Base-by-base conservation (phyloP, 73 alveolate genomes). In the Uronychia setigera region DNA sequence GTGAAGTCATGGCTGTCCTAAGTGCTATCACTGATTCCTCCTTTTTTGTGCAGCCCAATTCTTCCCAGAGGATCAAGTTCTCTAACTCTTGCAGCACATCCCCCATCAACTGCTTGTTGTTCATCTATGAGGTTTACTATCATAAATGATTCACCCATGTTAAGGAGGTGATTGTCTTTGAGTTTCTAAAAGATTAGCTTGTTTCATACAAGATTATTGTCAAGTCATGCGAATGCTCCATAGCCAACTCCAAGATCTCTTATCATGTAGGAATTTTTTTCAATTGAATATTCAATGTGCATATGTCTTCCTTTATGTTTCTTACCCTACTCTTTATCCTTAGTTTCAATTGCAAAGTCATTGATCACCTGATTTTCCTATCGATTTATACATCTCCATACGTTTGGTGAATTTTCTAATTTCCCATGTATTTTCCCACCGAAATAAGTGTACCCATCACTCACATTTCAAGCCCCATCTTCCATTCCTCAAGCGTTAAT, bases 191-290 rank as follows among this genome's bases (percentile, higher is more conserved):
- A 26, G 31, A 11, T n/a, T 13, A 31, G 35, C 26, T 11, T 9
- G 33, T 11, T 5, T 25, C 76, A 14, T 79, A 79, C 97, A n/a
- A 90, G 80, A 79, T 96, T 88, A 76, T 46, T 80, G 79, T 78
- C 94, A 0, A 96, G 76, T 84, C 94, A 95, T 67, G 95, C 94
- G 76, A 96, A 96, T 29, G 96, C 97, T 1, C 99, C 99, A 74
- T 91, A 96, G 59, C 99, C 99, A 81, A 91, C 91, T 29, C 98
- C 98, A 31, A 96, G 85, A 85, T 96, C 99, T 59, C 84, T 93
- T 27, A 86, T 79, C 29, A 31, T 33, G 77, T 93, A 93, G 57
- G 57, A 60, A 13, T 57, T 57, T 35, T 59, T 58, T 0, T 81
- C 93, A 28, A 82, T 1, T 33, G 33, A 81, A 81, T 80, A 93